These are phyloP conservation scores for Oropetium thomaeum DNA, from an alignment of 176 grass and related monocot species.

Conservation along the genomic window DNA sequence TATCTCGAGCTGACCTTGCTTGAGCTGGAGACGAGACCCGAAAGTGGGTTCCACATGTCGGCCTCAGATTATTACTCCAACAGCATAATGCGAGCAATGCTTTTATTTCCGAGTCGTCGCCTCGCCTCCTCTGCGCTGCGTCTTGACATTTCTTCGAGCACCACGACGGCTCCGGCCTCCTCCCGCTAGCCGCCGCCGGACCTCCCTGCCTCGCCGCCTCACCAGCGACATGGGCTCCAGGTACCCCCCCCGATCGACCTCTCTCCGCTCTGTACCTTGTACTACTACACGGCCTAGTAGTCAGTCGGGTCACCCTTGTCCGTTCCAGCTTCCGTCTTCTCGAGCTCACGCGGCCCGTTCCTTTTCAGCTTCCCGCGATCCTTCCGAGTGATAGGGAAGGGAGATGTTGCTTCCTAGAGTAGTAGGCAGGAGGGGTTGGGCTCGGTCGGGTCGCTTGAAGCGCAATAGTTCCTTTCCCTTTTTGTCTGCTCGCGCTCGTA, in stretches of 20 bases:
- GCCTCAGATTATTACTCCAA: background rate
- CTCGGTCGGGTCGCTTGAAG: background rate
- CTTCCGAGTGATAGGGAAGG: background rate
- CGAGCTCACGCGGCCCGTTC: background rate
- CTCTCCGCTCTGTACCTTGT: background rate
- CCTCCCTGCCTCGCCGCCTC: background rate
- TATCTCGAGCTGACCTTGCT: no score
- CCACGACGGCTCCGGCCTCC: background rate
- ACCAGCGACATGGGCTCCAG: slow-evolving; percentile 1
- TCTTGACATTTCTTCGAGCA: background rate
- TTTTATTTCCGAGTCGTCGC: background rate
- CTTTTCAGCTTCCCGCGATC: background rate
- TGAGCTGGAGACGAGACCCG: background rate
- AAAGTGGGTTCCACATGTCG: background rate
- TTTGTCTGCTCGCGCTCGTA: background rate
- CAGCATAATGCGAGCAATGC: background rate
- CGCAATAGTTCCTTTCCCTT: background rate
- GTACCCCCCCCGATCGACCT: slow-evolving; percentile 14
- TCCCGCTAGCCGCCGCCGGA: background rate
- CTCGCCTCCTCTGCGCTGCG: background rate
- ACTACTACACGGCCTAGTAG: no score
- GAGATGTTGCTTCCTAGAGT: background rate
- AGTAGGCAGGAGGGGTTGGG: background rate
- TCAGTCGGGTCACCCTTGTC: background rate
- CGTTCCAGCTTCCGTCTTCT: background rate